Evolutionary conservation across 2,329 filamentous ascomycete species (phyloP).

Genomic region (Fusarium algeriense): DNA sequence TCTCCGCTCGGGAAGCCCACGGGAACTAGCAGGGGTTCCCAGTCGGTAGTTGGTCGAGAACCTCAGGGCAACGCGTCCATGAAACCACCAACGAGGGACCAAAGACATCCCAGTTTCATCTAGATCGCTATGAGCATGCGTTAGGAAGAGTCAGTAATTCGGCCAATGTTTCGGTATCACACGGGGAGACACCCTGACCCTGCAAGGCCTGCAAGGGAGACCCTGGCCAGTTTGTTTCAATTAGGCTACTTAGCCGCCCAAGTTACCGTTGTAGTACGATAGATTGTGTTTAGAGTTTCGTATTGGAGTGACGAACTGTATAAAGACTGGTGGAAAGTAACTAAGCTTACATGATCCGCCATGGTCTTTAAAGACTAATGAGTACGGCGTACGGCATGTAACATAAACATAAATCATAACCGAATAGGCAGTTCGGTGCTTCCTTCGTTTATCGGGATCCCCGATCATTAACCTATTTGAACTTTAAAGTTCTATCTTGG

Average conservation of each 20-base stretch:
- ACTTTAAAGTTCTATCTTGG: neutral
- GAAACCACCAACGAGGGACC: constrained; percentile 11
- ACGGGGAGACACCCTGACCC: neutral
- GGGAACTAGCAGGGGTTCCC: constrained; percentile 30
- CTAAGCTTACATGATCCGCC: neutral
- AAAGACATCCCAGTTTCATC: neutral
- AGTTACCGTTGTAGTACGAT: neutral
- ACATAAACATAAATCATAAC: constrained; percentile 6
- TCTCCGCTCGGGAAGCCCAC: constrained; percentile 10
- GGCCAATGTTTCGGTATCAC: constrained; percentile 13
- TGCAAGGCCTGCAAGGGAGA: neutral
- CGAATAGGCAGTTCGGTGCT: constrained; percentile 21
- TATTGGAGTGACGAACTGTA: constrained; percentile 3
- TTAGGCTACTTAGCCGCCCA: neutral
- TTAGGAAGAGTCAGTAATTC: constrained; percentile 1
- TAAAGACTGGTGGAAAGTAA: constrained; percentile 30
- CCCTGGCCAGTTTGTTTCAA: constrained; percentile 13
- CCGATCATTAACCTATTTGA: constrained; percentile 12
- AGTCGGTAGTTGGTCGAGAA: neutral
- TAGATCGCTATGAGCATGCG: constrained; percentile 3
- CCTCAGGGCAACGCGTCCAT: neutral
- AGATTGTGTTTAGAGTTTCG: constrained; percentile 9
- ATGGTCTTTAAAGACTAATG: neutral
- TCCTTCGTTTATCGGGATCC: constrained; percentile 3
- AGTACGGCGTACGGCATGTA: neutral